Base-by-base conservation (phyloP, 495 filamentous ascomycete genomes). In the Neurospora sublineolata region DNA sequence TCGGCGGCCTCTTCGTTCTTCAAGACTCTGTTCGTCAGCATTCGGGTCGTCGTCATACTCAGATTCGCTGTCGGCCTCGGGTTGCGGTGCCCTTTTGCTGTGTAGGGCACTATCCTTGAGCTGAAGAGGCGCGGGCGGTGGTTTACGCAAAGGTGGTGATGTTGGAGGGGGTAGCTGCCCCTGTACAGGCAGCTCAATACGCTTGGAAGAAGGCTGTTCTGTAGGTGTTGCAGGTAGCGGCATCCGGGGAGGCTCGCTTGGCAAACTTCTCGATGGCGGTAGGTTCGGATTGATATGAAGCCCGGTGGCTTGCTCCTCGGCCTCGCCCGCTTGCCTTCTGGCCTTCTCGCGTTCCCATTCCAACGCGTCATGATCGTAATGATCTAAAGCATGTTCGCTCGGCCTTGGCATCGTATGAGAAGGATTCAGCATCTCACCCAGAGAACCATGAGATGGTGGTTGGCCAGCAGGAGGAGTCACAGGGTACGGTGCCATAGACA, bases 51-150 rank as follows among this genome's bases (percentile, higher is more conserved):
- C 92, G 70, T 94, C 93, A 74, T 95, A 94, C 72, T 97, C 94
- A 2, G 93, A 94, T 60, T 90, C 91, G 0, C 90, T 92, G 52
- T 91, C 85, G 9, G 87, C 88, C 2, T 85, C 87, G 74, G 64
- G 84, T 83, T 39, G 83, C 80, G 68, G 81, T 77, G 6, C 82
- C 83, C 64, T 79, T 86, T 72, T 83, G 77, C 39, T 73, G 79
- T 33, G 76, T 74, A 64, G 14, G 6, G 52, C 52, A 64, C 52
- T 64, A 44, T 85, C 82, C 38, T 84, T 86, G 10, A 97, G 85
- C 76, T 94, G 90, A 41, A 97, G 79, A 14, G 94, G 94, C 18
- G 93, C 91, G 38, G 94, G 94, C 8, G 94, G 94, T 30, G 90
- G 86, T 80, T 95, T 97, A 71, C 93, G 88, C 70, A 84, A 86